Conservation (phyloP, 768 basidiomycete species). For the Termitomyces sp. region DNA sequence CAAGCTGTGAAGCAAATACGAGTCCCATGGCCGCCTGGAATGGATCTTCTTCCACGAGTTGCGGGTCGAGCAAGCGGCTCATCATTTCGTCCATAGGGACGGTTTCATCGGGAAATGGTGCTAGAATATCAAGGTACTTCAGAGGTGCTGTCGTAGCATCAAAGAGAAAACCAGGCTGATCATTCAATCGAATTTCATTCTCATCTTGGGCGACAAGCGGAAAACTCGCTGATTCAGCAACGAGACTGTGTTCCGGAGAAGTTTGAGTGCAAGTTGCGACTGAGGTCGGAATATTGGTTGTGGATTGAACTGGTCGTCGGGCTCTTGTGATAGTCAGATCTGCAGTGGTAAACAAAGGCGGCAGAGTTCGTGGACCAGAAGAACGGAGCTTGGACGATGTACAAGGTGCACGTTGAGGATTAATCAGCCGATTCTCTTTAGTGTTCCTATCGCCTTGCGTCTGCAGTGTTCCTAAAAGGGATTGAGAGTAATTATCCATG, state of each 20-base stretch:
- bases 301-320: background rate
- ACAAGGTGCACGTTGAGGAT: background rate
- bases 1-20: conserved; percentile 34
- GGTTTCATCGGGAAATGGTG: conserved; percentile 16
- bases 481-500: background rate
- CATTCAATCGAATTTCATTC: background rate
- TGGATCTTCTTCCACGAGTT: conserved; percentile 28
- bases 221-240: background rate
- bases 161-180: conserved; percentile 12
- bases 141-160: conserved; percentile 25
- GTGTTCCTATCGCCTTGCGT: background rate
- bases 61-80: conserved; percentile 28
- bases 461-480: background rate
- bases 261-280: background rate
- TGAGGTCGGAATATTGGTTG: background rate
- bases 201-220: background rate
- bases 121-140: conserved; percentile 29
- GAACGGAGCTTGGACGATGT: background rate
- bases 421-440: conserved; percentile 5
- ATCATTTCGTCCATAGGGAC: conserved; percentile 21
- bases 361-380: background rate
- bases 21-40: conserved; percentile 48
- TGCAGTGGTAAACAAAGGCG: conserved; percentile 3
- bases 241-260: background rate
- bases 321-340: background rate